phyloP scores from a whole-genome alignment of 345 rosid genomes.

The Syzygium grande region DNA sequence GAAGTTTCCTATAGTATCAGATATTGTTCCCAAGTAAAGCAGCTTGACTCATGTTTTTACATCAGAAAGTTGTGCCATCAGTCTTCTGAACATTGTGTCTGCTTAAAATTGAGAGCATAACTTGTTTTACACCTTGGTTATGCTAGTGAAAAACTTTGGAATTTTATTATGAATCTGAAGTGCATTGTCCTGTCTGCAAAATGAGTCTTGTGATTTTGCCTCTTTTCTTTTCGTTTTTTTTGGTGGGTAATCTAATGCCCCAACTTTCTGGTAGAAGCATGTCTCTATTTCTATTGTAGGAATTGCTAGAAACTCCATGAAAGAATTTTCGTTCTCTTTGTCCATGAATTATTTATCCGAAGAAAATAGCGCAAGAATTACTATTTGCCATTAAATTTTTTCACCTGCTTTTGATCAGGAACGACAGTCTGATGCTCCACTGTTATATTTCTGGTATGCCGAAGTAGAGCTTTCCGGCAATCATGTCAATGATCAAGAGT shows the following conservation, averaged over 20 bases:
- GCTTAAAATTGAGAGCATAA: not conserved
- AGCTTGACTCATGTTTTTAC: not conserved
- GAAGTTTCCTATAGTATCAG: not conserved
- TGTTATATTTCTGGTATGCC: constrained; percentile 84
- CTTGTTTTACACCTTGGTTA: not conserved
- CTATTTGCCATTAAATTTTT: constrained; percentile 6
- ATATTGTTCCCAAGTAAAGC: not conserved
- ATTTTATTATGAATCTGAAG: not conserved
- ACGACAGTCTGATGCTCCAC: constrained; percentile 48
- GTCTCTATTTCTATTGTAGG: not conserved
- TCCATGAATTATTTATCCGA: not conserved
- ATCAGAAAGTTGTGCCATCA: not conserved
- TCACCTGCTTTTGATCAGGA: constrained; percentile 37
- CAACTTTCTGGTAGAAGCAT: not conserved
- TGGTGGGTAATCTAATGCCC: not conserved
- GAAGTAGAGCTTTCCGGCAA: constrained; percentile 56
- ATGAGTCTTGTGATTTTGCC: not conserved
- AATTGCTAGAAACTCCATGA: not conserved
- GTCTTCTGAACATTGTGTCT: not conserved
- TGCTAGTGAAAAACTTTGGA: not conserved
- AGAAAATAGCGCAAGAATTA: not conserved
- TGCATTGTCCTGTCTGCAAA: not conserved
- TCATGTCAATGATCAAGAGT: constrained; percentile 25
- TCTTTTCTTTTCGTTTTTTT: not conserved
- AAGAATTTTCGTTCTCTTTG: not conserved